A percentile compares a stretch with the other conserved stretches of the same genome.
These are phyloP conservation scores for Pseudogymnoascus sp. DNA, from an alignment of 2,329 filamentous ascomycete genomes.

Conservation along the genomic window DNA sequence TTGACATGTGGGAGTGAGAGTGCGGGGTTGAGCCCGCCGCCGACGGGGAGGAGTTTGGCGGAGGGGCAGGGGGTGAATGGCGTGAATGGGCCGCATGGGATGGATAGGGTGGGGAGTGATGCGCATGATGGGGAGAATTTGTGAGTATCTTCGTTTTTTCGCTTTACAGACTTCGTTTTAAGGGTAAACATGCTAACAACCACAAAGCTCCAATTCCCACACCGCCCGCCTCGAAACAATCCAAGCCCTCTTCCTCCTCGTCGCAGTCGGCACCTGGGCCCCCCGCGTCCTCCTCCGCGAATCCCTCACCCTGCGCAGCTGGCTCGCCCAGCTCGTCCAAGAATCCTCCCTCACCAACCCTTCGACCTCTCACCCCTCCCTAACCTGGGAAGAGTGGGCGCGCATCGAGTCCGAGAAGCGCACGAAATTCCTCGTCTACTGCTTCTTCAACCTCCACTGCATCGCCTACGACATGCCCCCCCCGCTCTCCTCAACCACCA, in stretches of 20 bases:
- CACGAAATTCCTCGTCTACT: conserved; percentile 52
- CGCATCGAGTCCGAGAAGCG: conserved; percentile 47
- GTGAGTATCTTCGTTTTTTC: neutral
- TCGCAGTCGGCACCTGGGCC: conserved; percentile 53
- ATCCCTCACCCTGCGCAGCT: conserved; percentile 49
- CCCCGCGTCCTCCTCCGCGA: conserved; percentile 52
- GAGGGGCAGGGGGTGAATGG: neutral
- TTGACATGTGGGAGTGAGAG: conserved; percentile 13
- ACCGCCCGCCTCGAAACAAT: conserved; percentile 47
- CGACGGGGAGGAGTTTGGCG: neutral
- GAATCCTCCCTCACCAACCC: conserved; percentile 45
- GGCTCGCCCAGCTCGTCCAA: conserved; percentile 47
- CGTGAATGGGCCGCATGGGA: neutral
- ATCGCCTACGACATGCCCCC: conserved; percentile 54
- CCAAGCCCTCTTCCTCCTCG: conserved; percentile 52
- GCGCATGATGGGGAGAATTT: neutral
- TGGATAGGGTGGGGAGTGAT: neutral
- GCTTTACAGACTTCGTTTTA: no score
- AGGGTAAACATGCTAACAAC: neutral
- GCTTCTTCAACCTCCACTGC: conserved; percentile 55
- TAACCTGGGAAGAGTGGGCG: conserved; percentile 54
- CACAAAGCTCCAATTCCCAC: neutral
- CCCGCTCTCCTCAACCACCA: conserved; percentile 47
- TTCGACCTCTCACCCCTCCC: conserved; percentile 37
- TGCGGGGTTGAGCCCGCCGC: neutral